Evolutionary conservation across 805 yeast genomes (phyloP).

Genomic region (Zygosaccharomyces bailii): DNA sequence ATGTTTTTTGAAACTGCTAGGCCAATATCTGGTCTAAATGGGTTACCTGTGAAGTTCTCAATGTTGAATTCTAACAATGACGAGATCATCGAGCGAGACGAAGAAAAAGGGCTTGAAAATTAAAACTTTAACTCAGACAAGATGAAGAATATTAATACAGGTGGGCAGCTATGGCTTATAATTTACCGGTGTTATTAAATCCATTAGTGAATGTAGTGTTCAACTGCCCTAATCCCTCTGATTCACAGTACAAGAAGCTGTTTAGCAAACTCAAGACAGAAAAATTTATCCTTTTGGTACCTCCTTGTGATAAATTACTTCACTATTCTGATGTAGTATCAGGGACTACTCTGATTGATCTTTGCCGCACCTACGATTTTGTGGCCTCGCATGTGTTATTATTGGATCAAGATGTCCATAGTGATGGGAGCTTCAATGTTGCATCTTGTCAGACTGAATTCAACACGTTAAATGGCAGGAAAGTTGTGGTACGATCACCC

Average conservation of each 20-base stretch:
- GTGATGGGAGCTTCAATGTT: background rate
- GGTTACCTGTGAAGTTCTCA: background rate
- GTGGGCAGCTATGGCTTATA: constrained; percentile 27
- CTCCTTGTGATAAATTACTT: constrained; percentile 49
- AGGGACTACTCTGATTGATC: constrained; percentile 43
- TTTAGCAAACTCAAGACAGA: constrained; percentile 46
- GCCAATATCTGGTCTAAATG: too few species aligned
- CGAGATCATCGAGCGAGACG: constrained; percentile 1
- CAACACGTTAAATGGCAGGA: constrained; percentile 54
- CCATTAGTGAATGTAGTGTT: constrained; percentile 64
- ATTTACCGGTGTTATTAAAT: constrained; percentile 54
- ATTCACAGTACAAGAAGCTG: constrained; percentile 47
- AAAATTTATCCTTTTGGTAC: constrained; percentile 61
- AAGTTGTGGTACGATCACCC: constrained; percentile 45
- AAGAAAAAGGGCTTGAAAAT: constrained; percentile 9
- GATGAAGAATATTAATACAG: background rate
- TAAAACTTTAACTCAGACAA: background rate
- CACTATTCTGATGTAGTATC: constrained; percentile 40
- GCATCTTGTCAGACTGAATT: constrained; percentile 35
- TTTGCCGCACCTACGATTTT: constrained; percentile 59
- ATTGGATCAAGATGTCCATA: constrained; percentile 26
- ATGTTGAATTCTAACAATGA: too few species aligned
- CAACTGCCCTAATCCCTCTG: constrained; percentile 54
- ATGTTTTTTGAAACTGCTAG: background rate
- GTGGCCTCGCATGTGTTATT: constrained; percentile 58